Conservation (phyloP, 2,329 filamentous ascomycete species). For the Epicoccum sorghinum region DNA sequence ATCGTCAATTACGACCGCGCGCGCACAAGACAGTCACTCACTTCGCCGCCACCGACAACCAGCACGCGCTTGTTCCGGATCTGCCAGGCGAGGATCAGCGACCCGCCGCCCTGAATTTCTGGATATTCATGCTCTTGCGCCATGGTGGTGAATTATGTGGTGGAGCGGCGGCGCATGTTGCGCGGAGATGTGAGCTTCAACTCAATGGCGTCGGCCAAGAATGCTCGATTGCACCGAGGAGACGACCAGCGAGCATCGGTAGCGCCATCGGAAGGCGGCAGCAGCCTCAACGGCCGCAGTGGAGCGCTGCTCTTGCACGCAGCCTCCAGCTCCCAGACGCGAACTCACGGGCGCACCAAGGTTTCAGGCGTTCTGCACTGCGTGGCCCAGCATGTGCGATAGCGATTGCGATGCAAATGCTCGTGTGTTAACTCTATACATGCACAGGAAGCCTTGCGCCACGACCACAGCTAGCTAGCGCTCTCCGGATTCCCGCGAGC, state of each 20-base stretch:
- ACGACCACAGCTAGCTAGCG: constrained; percentile 27
- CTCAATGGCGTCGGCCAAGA: constrained; percentile 19
- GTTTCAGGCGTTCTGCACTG: constrained; percentile 6
- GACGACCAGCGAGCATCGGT: not conserved
- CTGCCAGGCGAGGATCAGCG: constrained; percentile 95
- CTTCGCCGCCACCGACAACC: constrained; percentile 95
- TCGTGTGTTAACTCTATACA: not conserved
- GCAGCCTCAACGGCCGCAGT: not conserved
- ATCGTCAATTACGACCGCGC: constrained; percentile 33
- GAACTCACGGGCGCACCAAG: not conserved
- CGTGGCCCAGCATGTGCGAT: constrained; percentile 13
- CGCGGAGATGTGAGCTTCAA: constrained; percentile 32
- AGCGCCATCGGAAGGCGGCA: constrained; percentile 3
- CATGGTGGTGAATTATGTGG: constrained; percentile 47
- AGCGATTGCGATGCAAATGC: not conserved
- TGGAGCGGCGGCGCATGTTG: constrained; percentile 21
- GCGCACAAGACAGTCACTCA: constrained; percentile 52
- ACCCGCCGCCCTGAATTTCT: constrained; percentile 85
- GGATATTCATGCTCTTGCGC: constrained; percentile 64
- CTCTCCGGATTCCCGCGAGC: constrained; percentile 19
- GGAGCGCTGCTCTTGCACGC: not conserved
- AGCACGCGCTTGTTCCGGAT: constrained; percentile 85
- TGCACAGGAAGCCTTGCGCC: constrained; percentile 25
- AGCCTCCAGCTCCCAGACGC: not conserved
- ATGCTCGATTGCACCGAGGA: constrained; percentile 8